Base-by-base conservation (phyloP, 1,139 yeast genomes). In the Candida gigantensis region DNA sequence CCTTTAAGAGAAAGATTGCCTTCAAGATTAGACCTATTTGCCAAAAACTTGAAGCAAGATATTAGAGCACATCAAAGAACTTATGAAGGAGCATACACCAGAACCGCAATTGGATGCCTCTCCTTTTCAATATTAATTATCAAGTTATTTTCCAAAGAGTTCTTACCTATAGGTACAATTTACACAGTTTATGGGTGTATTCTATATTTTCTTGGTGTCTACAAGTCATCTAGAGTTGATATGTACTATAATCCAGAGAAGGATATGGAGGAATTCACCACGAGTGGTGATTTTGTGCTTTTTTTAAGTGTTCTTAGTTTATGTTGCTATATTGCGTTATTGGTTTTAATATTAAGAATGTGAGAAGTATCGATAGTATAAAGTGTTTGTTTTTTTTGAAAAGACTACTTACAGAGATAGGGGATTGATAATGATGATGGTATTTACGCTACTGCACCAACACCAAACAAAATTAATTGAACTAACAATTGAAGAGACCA, bases 401-500 rank as follows among this genome's bases (percentile, higher is more conserved):
- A n/a, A n/a, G 14, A n/a, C 29, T 36, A 33, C 30, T 25, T 33
- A 34, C 32, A 32, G 11, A 21, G 8, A 21, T 9, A 17, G 16
- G 33, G 21, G 15, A 10, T 8, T n/a, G n/a, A n/a, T n/a, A n/a
- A n/a, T n/a, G n/a, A 14, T 25, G 28, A 15, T 3, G n/a, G 11
- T 23, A n/a, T 11, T 33, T 37, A 46, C 20, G 50, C 45, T 26
- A 66, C 52, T 4, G 69, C 77, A 1, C 95, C 95, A 21, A 90
- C 68, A 25, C 96, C 87, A 71, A 92, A 78, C 24, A 92, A 74
- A 11, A 92, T 62, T 36, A 88, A 66, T 58, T 92, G 98, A 21
- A 92, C 72, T 12, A 92, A 64, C 39, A 89, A 68, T 58, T 92
- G 98, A 30, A 88, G 60, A 1, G 96, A 81, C 98, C 98, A 92